These are phyloP conservation scores for Hibiscus syriacus DNA, from an alignment of 345 rosid genomes.

Conservation along the genomic window DNA sequence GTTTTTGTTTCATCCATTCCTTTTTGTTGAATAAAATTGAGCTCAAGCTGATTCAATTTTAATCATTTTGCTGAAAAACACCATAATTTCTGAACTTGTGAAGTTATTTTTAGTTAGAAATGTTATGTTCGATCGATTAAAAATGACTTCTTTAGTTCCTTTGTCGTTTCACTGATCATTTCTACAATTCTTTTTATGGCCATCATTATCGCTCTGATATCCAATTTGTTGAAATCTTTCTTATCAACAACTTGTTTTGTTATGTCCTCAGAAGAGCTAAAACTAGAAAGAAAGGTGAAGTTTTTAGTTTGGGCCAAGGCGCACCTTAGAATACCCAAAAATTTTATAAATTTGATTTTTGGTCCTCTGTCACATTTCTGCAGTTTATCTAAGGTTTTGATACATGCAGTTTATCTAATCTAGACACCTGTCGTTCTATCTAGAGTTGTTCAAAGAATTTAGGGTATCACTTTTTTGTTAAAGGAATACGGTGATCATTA, in stretches of 20 bases:
- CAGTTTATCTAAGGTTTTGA: slow-evolving; percentile 3
- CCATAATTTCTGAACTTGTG: background rate
- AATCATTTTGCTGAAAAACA: background rate
- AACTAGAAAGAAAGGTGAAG: background rate
- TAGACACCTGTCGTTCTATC: background rate
- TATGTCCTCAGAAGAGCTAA: background rate
- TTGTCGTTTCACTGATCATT: background rate
- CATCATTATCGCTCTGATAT: background rate
- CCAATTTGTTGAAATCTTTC: background rate
- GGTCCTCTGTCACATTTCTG: background rate
- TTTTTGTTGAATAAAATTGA: background rate
- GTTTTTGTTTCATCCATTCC: background rate
- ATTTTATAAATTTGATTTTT: background rate
- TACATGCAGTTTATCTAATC: background rate
- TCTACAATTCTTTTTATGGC: background rate
- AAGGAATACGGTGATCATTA: slow-evolving; percentile 21
- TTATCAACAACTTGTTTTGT: background rate
- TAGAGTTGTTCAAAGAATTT: background rate
- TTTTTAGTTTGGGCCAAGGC: background rate
- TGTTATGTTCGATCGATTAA: background rate
- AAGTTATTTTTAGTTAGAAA: background rate
- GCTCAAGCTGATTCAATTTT: background rate
- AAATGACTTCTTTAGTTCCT: background rate
- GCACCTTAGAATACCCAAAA: background rate
- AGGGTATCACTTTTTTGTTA: slow-evolving; percentile 9